Base-by-base conservation (phyloP, 345 rosid genomes). In the Adansonia digitata region DNA sequence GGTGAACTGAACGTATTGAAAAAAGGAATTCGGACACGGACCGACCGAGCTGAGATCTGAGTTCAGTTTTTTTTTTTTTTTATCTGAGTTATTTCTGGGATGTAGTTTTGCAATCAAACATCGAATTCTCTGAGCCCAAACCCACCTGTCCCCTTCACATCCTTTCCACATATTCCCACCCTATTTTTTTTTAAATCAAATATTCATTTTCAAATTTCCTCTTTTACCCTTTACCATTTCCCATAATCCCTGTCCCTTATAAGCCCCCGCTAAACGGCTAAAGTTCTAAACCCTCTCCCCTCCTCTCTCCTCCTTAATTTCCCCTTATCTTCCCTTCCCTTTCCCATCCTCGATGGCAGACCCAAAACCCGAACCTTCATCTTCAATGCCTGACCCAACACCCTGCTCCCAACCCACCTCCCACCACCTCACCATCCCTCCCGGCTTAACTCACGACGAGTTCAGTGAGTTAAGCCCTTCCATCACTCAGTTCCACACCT, bases 401-500 rank as follows among this genome's bases (percentile, higher is more conserved):
- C 49, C 70, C 59, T 68, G 17, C 9, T 59, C 40, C 31, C 53
- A 37, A 26, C 26, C 43, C 65, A 75, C 82, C 2, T 4, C 85
- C n/a, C 85, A 90, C 73, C 90, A 88, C 81, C 72, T 84, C 60
- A 63, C 85, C 48, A 51, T 81, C 78, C 96, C 96, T 24, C 61
- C 86, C 7, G 88, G 91, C 37, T 73, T 92, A 53, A 82, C 85
- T 40, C 83, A 81, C 45, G 85, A 75, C 39, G 97, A 91, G 82
- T 82, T 83, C 81, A 77, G 82, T 7, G 85, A 81, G 69, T 73
- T 94, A 13, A 62, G 59, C 65, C 84, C 82, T 7, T 59, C 75
- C 71, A 81, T 92, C 73, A 55, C 78, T 26, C 90, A 88, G 86
- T 87, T 83, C 81, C 97, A 94, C 89, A 81, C 83, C 60, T 94